Evolutionary conservation across 1,284 basidiomycete species (phyloP).

Genomic region (Cerioporus squamosus): DNA sequence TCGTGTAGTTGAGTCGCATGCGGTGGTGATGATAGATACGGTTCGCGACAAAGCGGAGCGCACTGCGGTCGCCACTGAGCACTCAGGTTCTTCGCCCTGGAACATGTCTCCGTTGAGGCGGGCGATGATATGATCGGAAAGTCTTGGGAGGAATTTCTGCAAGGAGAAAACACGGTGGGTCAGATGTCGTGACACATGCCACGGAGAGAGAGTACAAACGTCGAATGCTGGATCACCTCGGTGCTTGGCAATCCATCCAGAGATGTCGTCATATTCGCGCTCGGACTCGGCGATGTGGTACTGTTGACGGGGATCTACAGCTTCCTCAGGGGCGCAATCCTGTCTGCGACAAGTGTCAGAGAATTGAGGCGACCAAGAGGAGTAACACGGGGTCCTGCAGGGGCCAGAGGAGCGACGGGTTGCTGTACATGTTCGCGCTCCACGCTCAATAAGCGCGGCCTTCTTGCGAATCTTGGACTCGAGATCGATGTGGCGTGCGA

Average conservation of each 20-base stretch:
- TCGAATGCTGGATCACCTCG: background rate
- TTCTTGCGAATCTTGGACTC: background rate
- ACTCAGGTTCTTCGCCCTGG: constrained; percentile 8
- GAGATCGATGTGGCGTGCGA: constrained; percentile 20
- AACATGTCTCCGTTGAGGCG: background rate
- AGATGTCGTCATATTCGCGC: background rate
- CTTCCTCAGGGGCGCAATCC: background rate
- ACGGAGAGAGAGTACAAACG: background rate
- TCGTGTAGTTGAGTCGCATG: constrained; percentile 45
- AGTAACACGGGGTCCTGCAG: too few species aligned
- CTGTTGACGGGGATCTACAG: background rate
- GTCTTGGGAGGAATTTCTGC: background rate
- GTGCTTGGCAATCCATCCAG: background rate
- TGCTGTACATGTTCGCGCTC: background rate
- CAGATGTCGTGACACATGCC: too few species aligned
- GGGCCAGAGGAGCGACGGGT: too few species aligned
- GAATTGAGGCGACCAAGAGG: background rate
- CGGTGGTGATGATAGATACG: constrained; percentile 35
- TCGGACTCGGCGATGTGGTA: background rate
- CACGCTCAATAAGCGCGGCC: background rate
- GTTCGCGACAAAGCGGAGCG: constrained; percentile 11
- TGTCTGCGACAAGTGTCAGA: background rate
- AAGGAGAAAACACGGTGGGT: too few species aligned
- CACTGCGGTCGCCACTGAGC: background rate
- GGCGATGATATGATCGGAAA: background rate